phyloP scores from a whole-genome alignment of 2,329 filamentous ascomycete species.

The Penicillium palitans region DNA sequence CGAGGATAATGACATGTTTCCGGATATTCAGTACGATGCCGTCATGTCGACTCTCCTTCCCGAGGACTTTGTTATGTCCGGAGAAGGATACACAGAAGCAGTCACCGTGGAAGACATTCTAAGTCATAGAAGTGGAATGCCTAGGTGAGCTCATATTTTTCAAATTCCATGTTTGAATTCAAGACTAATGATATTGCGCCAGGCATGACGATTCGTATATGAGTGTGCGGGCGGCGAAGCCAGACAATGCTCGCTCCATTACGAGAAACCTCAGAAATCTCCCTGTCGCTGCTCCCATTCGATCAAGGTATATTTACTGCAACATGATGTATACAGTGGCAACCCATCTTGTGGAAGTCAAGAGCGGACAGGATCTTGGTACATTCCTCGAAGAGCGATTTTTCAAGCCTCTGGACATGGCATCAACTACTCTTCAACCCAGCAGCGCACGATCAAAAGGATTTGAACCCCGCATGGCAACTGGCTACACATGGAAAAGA shows the following conservation, averaged over 20 bases:
- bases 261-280: constrained; percentile 51
- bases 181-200: background rate
- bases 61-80: constrained; percentile 54
- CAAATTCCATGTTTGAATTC: constrained; percentile 12
- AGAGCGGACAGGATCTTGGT: constrained; percentile 42
- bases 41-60: constrained; percentile 44
- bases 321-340: constrained; percentile 54
- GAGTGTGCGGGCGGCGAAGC: constrained; percentile 30
- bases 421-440: constrained; percentile 31
- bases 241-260: constrained; percentile 38
- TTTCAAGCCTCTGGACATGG: constrained; percentile 52
- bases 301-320: constrained; percentile 51
- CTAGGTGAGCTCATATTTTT: constrained; percentile 39
- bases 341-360: constrained; percentile 49
- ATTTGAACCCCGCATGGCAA: constrained; percentile 38
- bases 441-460: constrained; percentile 32
- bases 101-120: constrained; percentile 58
- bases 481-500: constrained; percentile 46
- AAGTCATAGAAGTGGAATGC: constrained; percentile 54
- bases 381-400: constrained; percentile 45
- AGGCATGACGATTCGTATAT: constrained; percentile 39
- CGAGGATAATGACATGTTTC: background rate
- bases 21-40: background rate
- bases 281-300: constrained; percentile 46
- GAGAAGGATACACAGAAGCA: constrained; percentile 25